These are phyloP conservation scores for Endotrypanum monterogeii DNA, from an alignment of 208 protist genomes.

Conservation along the genomic window DNA sequence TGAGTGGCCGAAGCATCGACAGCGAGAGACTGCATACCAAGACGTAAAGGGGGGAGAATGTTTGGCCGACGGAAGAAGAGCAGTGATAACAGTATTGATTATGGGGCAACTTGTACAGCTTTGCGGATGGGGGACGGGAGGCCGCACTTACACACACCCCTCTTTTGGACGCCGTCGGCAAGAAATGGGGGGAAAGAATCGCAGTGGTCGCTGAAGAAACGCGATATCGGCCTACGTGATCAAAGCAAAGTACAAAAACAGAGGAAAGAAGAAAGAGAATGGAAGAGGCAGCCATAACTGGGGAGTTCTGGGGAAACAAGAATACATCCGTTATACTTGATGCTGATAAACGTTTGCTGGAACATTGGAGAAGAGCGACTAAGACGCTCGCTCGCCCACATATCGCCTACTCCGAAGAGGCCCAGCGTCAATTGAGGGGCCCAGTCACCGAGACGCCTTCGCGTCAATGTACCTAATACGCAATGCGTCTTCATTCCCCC, in stretches of 20 bases:
- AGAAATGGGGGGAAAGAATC: neutral
- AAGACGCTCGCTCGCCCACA: neutral
- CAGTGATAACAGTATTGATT: neutral
- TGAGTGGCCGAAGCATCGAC: neutral
- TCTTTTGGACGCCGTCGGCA: neutral
- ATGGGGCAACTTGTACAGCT: neutral
- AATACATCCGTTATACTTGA: neutral
- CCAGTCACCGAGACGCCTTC: neutral
- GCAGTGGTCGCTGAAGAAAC: neutral
- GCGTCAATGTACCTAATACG: neutral
- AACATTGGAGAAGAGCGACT: neutral
- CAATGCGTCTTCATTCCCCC: too few relatives aligned
- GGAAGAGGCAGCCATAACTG: conserved; percentile 11
- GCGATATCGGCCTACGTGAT: neutral
- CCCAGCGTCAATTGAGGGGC: neutral
- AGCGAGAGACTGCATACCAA: neutral
- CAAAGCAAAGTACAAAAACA: neutral
- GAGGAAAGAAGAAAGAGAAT: neutral
- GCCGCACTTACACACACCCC: neutral
- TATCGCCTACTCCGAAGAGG: neutral
- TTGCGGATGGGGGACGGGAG: neutral
- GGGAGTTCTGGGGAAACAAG: neutral
- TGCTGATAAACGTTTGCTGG: too few relatives aligned
- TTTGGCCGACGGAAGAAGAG: neutral
- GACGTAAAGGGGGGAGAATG: neutral